phyloP scores from a whole-genome alignment of 2,329 filamentous ascomycete species.

The Sarocladiaceae sp. region DNA sequence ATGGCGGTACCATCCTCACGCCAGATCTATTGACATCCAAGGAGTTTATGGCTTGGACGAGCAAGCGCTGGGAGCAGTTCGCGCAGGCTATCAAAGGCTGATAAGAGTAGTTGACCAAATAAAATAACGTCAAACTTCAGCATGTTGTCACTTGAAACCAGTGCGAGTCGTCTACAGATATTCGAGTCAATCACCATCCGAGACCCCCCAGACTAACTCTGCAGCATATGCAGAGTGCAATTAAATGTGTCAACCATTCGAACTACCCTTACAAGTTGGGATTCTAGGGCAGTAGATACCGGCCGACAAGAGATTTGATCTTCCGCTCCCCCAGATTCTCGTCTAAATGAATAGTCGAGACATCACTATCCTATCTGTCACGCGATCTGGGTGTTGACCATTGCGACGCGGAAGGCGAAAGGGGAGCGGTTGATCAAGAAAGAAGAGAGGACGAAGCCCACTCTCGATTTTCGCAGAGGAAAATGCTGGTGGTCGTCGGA shows the following conservation, averaged over 20 bases:
- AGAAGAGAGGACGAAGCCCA: constrained; percentile 13
- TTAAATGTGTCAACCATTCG: constrained; percentile 71
- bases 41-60: constrained; percentile 40
- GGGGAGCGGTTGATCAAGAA: constrained; percentile 23
- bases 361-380: constrained; percentile 50
- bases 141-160: no score
- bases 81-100: constrained; percentile 24
- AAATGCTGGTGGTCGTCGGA: constrained; percentile 1
- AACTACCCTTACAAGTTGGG: constrained; percentile 72
- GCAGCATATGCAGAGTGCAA: constrained; percentile 7
- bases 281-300: constrained; percentile 89
- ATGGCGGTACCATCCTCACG: constrained; percentile 69
- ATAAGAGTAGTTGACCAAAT: not conserved
- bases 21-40: constrained; percentile 61
- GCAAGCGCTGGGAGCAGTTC: constrained; percentile 31
- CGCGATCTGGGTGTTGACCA: constrained; percentile 21
- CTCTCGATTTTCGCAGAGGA: constrained; percentile 1
- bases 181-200: no score
- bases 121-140: not conserved
- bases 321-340: constrained; percentile 46
- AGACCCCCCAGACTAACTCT: no score
- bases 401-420: constrained; percentile 13
- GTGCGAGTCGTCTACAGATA: no score
- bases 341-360: constrained; percentile 19
- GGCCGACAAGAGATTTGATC: constrained; percentile 54